These are phyloP conservation scores for Hypomyces perniciosus DNA, from an alignment of 2,329 filamentous ascomycete species.

Conservation along the genomic window DNA sequence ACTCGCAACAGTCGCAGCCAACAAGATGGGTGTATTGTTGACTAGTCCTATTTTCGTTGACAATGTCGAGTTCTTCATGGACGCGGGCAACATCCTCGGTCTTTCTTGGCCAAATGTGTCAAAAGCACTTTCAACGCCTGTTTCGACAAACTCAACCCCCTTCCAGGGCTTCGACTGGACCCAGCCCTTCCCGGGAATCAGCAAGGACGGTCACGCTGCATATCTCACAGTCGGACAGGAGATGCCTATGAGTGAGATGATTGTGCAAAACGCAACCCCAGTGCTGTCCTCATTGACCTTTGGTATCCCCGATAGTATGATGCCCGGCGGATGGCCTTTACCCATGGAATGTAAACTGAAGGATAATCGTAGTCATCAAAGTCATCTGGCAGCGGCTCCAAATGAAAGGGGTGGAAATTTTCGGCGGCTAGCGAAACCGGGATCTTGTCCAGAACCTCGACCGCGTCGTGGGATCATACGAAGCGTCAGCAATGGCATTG, in stretches of 20 bases:
- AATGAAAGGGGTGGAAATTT: too few relatives aligned
- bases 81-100: not conserved
- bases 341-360: constrained; percentile 1
- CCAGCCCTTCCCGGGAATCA: not conserved
- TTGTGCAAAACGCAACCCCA: not conserved
- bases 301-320: not conserved
- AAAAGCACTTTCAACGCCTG: not conserved
- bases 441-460: too few relatives aligned
- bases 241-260: not conserved
- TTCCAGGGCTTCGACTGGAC: not conserved
- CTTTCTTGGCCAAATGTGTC: not conserved
- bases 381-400: too few relatives aligned
- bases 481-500: too few relatives aligned
- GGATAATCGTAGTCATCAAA: too few relatives aligned
- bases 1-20: too few relatives aligned
- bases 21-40: too few relatives aligned
- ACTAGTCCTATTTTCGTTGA: not conserved
- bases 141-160: not conserved
- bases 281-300: not conserved
- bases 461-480: too few relatives aligned
- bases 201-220: not conserved
- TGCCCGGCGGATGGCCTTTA: not conserved
- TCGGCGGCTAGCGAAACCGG: too few relatives aligned
- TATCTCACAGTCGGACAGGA: not conserved
- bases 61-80: not conserved